phyloP scores from a whole-genome alignment of 2,329 filamentous ascomycete species.

The Pseudocercospora fijiensis region DNA sequence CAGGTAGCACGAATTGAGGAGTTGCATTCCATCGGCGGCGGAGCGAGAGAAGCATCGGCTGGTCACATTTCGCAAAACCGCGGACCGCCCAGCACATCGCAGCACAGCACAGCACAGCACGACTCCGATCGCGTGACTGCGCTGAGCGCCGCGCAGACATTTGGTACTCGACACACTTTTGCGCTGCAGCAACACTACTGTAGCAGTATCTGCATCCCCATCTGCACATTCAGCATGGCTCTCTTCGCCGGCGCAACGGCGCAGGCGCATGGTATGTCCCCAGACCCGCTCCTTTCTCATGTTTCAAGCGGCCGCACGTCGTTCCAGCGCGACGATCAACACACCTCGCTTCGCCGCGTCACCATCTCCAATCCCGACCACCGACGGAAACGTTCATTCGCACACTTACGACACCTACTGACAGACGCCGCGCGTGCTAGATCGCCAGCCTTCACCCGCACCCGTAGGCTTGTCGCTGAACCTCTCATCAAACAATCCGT shows the following conservation, averaged over 20 bases:
- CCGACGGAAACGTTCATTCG: constrained; percentile 10
- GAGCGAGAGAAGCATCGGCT: background rate
- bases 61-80: background rate
- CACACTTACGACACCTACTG: constrained; percentile 1
- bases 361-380: constrained; percentile 21
- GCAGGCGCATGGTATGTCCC: constrained; percentile 17
- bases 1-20: constrained; percentile 8
- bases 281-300: constrained; percentile 20
- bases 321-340: constrained; percentile 10
- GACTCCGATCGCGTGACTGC: background rate
- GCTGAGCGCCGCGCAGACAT: background rate
- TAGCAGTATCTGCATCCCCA: background rate
- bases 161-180: background rate
- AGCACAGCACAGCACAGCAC: background rate
- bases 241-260: constrained; percentile 20
- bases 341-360: constrained; percentile 11
- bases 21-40: constrained; percentile 4
- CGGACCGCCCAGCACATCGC: background rate
- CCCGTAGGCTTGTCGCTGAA: constrained; percentile 50
- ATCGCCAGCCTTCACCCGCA: constrained; percentile 49
- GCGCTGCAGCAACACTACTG: background rate
- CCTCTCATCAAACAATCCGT: constrained; percentile 75
- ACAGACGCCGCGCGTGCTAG: constrained; percentile 30
- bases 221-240: constrained; percentile 11
- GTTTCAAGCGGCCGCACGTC: constrained; percentile 14